phyloP scores from a whole-genome alignment of 805 yeast genomes.

The Starmerella gropengiesseri region DNA sequence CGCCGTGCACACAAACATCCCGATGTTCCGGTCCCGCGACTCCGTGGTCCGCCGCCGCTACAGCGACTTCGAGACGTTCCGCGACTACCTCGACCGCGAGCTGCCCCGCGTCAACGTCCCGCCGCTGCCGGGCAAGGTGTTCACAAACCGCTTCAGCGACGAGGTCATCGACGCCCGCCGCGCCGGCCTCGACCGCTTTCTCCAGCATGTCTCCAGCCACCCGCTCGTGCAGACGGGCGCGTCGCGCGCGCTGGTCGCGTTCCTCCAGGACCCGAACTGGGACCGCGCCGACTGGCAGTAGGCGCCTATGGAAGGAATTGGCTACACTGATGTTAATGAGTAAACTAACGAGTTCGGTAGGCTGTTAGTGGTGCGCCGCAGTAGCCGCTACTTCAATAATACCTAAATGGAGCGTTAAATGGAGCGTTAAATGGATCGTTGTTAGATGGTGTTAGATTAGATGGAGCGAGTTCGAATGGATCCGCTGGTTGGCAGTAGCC shows the following conservation, averaged over 20 bases:
- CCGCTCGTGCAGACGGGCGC: slow-evolving; percentile 80
- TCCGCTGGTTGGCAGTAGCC: too few species aligned
- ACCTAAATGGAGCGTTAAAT: too few species aligned
- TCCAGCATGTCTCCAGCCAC: slow-evolving; percentile 75
- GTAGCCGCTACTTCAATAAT: too few species aligned
- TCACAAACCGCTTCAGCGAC: slow-evolving; percentile 65
- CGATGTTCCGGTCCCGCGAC: slow-evolving; percentile 57
- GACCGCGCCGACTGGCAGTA: slow-evolving; percentile 32
- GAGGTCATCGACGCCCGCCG: slow-evolving; percentile 75
- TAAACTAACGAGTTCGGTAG: too few species aligned
- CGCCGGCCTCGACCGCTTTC: slow-evolving; percentile 70
- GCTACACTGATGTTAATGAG: too few species aligned
- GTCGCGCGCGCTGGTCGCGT: slow-evolving; percentile 61
- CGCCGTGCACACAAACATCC: slow-evolving; percentile 80
- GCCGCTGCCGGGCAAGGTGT: slow-evolving; percentile 78
- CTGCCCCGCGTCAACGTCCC: slow-evolving; percentile 75
- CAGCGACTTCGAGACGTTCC: slow-evolving; percentile 77
- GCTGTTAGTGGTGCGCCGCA: too few species aligned
- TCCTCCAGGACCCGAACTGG: slow-evolving; percentile 82
- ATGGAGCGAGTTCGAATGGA: too few species aligned
- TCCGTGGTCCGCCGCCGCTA: slow-evolving; percentile 75
- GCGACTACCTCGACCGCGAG: slow-evolving; percentile 64
- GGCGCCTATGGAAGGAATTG: too few species aligned
- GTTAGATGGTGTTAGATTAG: too few species aligned
- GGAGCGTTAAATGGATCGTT: too few species aligned